Base-by-base conservation (phyloP, 2,329 filamentous ascomycete genomes). In the Podosphaera aphanis region DNA sequence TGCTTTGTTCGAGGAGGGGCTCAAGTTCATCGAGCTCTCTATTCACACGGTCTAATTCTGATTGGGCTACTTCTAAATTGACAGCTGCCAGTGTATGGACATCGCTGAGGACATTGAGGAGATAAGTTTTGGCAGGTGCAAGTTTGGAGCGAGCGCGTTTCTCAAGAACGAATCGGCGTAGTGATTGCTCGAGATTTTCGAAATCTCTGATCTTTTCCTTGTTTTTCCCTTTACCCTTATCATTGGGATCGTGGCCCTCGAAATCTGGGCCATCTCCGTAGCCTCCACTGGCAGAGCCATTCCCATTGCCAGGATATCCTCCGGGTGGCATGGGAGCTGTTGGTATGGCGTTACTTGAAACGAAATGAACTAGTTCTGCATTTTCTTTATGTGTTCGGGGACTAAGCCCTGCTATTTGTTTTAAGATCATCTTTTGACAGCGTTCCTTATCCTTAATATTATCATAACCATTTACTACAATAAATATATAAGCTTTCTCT, bases 401-500 rank as follows among this genome's bases (percentile, higher is more conserved):
- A 57, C 88, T 95, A n/a, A 98, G 69, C 21, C 76, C 75, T 43
- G 73, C 69, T 15, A 98, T 78, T 61, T 95, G 88, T 55, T 94
- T 85, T 48, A 98, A 62, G 43, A 98, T 90, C 74, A 84, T 82
- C 58, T 90, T 84, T 60, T 93, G 74, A 60, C 88, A 95, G 48
- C 88, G 72, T 49, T 83, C 71, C 65, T 94, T 90, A 62, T 95
- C 86, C 51, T 80, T 73, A 55, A 98, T 95, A 49, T 81, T 80
- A 62, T 98, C 90, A 56, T 85, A 98, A 16, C 88, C 86, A 59
- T 98, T 98, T 53, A 98, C 90, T 13, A 98, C 90, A 62, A 98
- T 93, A 61, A 98, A 98, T 50, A 98, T 86, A 59, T 98, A 98
- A 0, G 90, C 88, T 63, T 98, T 98, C 59, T 98, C 90, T 36